Percentiles rank a stretch among this genome's conserved stretches.
phyloP scores from a whole-genome alignment of 2,329 filamentous ascomycete species.

The Fusarium secorum region DNA sequence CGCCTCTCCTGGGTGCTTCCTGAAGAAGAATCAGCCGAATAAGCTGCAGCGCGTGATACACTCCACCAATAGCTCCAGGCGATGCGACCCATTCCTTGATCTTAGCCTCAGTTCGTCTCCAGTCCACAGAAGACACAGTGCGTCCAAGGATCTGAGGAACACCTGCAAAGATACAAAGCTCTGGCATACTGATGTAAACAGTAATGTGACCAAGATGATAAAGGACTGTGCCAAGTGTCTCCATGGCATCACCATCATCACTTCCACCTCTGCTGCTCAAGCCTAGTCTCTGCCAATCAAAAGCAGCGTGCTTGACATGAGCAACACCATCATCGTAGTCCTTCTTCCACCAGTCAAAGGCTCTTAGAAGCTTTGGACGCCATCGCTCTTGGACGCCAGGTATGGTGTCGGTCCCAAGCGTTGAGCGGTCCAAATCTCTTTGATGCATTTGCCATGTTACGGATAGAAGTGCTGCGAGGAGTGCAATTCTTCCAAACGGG shows the following conservation, averaged over 20 bases:
- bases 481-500: slow-evolving; percentile 40
- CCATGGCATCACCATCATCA: slow-evolving; percentile 41
- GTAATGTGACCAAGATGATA: slow-evolving; percentile 43
- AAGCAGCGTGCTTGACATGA: slow-evolving; percentile 40
- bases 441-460: slow-evolving; percentile 44
- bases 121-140: slow-evolving; percentile 40
- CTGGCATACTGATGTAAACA: slow-evolving; percentile 43
- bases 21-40: slow-evolving; percentile 39
- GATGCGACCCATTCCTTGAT: slow-evolving; percentile 43
- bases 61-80: slow-evolving; percentile 40
- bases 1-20: slow-evolving; percentile 28
- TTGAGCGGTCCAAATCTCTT: slow-evolving; percentile 39
- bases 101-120: slow-evolving; percentile 42
- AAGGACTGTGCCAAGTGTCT: slow-evolving; percentile 40
- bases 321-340: slow-evolving; percentile 42
- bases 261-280: slow-evolving; percentile 39
- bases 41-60: slow-evolving; percentile 41
- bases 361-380: slow-evolving; percentile 39
- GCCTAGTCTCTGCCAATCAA: slow-evolving; percentile 42
- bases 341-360: slow-evolving; percentile 44
- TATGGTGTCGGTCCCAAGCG: slow-evolving; percentile 38
- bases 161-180: slow-evolving; percentile 42
- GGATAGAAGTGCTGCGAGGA: slow-evolving; percentile 37
- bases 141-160: slow-evolving; percentile 41
- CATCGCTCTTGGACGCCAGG: slow-evolving; percentile 41